Evolutionary conservation across 2,329 filamentous ascomycete species (phyloP).

Genomic region (Kalaharituber pfeilii): DNA sequence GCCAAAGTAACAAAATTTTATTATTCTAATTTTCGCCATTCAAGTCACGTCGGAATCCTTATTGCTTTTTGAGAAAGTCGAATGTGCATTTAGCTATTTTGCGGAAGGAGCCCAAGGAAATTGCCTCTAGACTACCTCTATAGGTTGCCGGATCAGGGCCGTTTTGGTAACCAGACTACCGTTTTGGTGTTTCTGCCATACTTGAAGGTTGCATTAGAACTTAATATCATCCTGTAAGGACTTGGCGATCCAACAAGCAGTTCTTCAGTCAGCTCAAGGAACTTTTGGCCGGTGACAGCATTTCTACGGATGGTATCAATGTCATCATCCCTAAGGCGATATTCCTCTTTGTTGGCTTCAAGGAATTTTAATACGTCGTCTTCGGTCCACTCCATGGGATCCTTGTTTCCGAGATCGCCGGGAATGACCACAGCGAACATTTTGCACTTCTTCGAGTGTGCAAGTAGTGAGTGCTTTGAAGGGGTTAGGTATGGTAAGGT

Average conservation of each 20-base stretch:
- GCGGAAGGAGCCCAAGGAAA: not conserved
- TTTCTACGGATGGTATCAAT: not conserved
- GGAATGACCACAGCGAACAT: no score
- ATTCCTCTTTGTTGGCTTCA: not conserved
- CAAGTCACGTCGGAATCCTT: not conserved
- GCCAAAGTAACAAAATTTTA: not conserved
- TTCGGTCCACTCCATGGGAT: not conserved
- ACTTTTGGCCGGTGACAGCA: not conserved
- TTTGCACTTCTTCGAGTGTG: no score
- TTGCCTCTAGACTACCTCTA: not conserved
- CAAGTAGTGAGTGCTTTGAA: no score
- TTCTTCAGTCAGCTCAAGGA: not conserved
- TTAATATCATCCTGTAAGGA: not conserved
- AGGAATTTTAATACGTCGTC: not conserved
- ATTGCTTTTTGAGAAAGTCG: not conserved
- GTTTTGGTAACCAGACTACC: no score
- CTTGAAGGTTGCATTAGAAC: not conserved
- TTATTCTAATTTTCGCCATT: not conserved
- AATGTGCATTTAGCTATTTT: not conserved
- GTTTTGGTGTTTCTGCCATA: not conserved
- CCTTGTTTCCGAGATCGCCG: not conserved
- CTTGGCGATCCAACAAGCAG: no score
- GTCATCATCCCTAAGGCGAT: not conserved
- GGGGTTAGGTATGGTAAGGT: no score
- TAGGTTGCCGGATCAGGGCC: no score